Base-by-base conservation (phyloP, 2,329 filamentous ascomycete species). In the Aspergillus pseudoterreus region DNA sequence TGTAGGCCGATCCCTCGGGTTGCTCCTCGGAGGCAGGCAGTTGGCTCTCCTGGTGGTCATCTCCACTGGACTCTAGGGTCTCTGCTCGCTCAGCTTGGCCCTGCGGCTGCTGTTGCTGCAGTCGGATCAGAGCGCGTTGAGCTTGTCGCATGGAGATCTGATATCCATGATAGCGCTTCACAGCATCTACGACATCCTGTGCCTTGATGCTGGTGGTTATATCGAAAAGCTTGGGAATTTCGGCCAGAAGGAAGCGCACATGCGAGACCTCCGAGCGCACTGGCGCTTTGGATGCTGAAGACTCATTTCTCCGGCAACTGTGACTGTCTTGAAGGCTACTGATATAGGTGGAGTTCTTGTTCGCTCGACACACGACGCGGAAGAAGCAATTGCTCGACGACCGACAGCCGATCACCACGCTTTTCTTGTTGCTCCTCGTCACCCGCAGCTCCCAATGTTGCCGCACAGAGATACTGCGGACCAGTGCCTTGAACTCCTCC, bases 381-480 rank as follows among this genome's bases (percentile, higher is more conserved):
- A 72, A 72, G 49, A 60, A 68, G 56, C 70, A 72, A 61, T 66
- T 71, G 55, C 59, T 51, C 27, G 66, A 68, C 6, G 70, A 71
- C 42, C 70, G 67, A 57, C 70, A 72, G 30, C 69, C 68, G 47
- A 72, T 63, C n/a, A 72, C 68, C 45, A 72, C 70, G 42, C 68
- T 71, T 47, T 72, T 71, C 53, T 70, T 71, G 52, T 72, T 72
- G 59, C 70, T 72, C 43, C 70, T 64, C 45, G 67, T 63, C 35
- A 72, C 70, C 30, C 70, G 66, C 36, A 72, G 65, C 50, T 72
- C 69, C 70, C 70, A 72, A 50, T 71, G 68, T 41, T 72, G 70
- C 17, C 67, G 61, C 32, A 72, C 69, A n/a, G 70, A 72, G 52
- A 71, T 71, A 53, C 61, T 70, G 47, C 69, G 68, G 50, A 72